A percentile compares a stretch with the other conserved stretches of the same genome.
Evolutionary conservation across 2,329 filamentous ascomycete species (phyloP).

Genomic region (Apiospora koreana): DNA sequence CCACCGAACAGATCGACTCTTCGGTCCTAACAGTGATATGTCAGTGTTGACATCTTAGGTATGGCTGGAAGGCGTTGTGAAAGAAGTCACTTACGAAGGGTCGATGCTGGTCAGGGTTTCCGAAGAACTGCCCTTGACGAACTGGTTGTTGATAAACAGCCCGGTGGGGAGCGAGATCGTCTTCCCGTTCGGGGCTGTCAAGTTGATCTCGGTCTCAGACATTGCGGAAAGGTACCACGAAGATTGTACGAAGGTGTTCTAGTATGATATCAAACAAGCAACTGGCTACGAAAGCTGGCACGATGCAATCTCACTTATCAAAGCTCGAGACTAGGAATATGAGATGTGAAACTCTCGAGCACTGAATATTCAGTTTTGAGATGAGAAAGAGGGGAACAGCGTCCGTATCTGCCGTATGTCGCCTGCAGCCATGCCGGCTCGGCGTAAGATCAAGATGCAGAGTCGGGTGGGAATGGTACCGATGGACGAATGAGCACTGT

Average conservation of each 20-base stretch:
- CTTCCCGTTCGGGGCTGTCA: constrained; percentile 67
- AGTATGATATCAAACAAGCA: background rate
- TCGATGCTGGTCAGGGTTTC: constrained; percentile 11
- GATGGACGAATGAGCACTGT: background rate
- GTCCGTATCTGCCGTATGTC: background rate
- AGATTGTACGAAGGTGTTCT: background rate
- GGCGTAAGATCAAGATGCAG: background rate
- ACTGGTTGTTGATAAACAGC: constrained; percentile 35
- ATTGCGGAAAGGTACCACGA: background rate
- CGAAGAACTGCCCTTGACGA: constrained; percentile 1
- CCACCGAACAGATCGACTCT: constrained; percentile 78
- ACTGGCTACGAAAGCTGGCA: background rate
- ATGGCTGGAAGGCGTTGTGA: background rate
- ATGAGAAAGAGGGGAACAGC: background rate
- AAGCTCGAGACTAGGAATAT: too few species aligned
- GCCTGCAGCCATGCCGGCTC: background rate
- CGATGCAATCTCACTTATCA: background rate
- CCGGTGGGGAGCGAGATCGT: constrained; percentile 64
- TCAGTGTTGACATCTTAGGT: too few species aligned
- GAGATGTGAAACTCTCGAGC: too few species aligned
- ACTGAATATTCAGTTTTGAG: too few species aligned
- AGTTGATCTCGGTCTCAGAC: constrained; percentile 40
- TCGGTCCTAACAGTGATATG: constrained; percentile 61
- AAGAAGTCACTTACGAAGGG: constrained; percentile 8
- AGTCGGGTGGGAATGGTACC: background rate